Evolutionary conservation across 2,329 filamentous ascomycete genomes (phyloP), one percentile per base, ranked within the genome.

Genomic region (Ceratocystis harringtonii): DNA sequence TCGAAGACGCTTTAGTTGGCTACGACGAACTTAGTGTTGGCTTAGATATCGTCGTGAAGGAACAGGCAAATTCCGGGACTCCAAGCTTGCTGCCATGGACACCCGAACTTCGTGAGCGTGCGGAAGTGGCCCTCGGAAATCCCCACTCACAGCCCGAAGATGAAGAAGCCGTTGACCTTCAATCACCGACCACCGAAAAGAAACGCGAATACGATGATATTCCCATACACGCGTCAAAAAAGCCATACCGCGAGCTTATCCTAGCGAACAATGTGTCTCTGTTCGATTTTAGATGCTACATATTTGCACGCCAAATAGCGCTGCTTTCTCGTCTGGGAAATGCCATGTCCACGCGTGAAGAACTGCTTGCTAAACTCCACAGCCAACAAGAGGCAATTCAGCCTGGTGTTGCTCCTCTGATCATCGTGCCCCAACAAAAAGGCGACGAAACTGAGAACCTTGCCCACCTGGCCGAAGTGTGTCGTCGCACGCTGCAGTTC

Each of bases 21-120:
- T 99, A 99, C 70, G 94, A 97, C 73, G 92, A 99, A 76, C 83
- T 99, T 8, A 89, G 89, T 52, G 85, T 92, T 62, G 92, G 92
- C 0, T 78, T 99, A 36, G 92, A 97, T 73, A 81, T 85, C 10
- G 85, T 95, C 22, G 82, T 96, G 30, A 81, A 87, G 63, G 90
- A 95, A 61, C 87, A 94, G 70, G 78, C 80, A 8, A 74, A 78
- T 1, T 78, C 81, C 2, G 84, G 81, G 1, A 79, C 79, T 0
- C 79, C 81, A 0, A 82, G 85, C 0, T 84, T 97, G 67, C 78
- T 92, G 6, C 76, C 77, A 7, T 87, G 84, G 70, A 95, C 90
- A 0, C 83, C 89, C 41, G 89, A 92, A 50, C 78, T 95, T 67
- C 86, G 84, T 70, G 77, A 78, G 52, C 78, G 80, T 44, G 82